Evolutionary conservation across 306 rosid genomes (phyloP), one percentile per base, ranked within the genome.

Genomic region (Dryas drummondii): DNA sequence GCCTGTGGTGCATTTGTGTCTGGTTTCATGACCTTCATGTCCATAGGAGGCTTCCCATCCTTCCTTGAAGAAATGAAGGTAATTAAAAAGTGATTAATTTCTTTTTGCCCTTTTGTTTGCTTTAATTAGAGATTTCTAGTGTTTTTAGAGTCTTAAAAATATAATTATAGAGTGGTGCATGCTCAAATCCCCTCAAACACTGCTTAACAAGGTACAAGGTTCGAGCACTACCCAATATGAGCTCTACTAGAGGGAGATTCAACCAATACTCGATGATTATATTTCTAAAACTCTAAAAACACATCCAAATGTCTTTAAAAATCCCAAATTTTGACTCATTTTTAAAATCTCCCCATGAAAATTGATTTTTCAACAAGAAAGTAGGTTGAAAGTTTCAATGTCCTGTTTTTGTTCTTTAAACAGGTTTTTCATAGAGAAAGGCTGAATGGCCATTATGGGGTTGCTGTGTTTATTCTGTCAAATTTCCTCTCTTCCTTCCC

Each of bases 61-160:
- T 94, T 91, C 86, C 85, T 94, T 32, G 98, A 94, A 82, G 98
- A 94, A 82, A 87, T 94, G 90, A 94, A 91, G 96, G 97, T 91
- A 78, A 32, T 32, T 32, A 32, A 41, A 45, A 48, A 37, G 32
- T 69, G 48, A 45, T 57, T 53, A 1, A 32, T 32, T 32, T 32
- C 37, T 1, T 2, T 32, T 32, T 32, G 37, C 37, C 37, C 37
- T 32, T 32, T 32, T 2, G 37, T 32, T 32, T 32, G 37, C 37
- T 32, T 32, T 32, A 1, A 32, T 32, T 32, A 32, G 37, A 32
- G 37, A 32, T 32, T 32, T 32, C 37, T 32, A 32, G 37, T 32
- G 37, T 32, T 32, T 32, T 32, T 32, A 2, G 37, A 32, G 37
- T 32, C 37, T 32, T 32, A 32, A 32, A 2, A 32, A 32, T 32